Evolutionary conservation across 2,329 filamentous ascomycete species (phyloP).

Genomic region (Fusarium piperis): DNA sequence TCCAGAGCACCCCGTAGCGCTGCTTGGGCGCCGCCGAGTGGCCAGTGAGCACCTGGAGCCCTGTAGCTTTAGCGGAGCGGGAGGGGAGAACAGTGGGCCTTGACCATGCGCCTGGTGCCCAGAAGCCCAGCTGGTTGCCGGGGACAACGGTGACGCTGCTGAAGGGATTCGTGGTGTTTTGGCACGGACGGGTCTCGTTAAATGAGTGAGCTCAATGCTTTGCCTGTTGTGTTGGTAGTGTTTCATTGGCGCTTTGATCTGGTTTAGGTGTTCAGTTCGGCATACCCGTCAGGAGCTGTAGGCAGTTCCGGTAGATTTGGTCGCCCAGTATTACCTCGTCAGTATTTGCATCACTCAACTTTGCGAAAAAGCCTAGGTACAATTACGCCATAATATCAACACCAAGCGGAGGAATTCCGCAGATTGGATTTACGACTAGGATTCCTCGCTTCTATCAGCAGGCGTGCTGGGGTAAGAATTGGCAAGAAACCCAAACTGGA

Average conservation of each 20-base stretch:
- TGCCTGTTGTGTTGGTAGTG: background rate
- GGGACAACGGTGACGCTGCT: constrained; percentile 23
- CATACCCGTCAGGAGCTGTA: background rate
- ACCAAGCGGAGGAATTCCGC: background rate
- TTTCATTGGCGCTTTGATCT: background rate
- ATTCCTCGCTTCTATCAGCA: background rate
- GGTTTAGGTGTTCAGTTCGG: background rate
- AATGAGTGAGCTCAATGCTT: background rate
- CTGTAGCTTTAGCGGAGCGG: constrained; percentile 16
- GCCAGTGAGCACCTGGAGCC: background rate
- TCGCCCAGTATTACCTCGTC: background rate
- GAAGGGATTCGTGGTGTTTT: background rate
- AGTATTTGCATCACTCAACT: background rate
- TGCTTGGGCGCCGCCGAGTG: background rate
- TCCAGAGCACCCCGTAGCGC: constrained; percentile 4
- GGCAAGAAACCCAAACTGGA: background rate
- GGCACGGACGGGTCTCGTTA: background rate
- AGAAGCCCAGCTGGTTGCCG: constrained; percentile 22
- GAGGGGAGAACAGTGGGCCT: constrained; percentile 26
- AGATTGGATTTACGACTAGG: background rate
- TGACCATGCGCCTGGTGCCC: background rate
- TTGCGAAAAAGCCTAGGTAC: background rate
- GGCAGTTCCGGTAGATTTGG: background rate
- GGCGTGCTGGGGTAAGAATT: background rate
- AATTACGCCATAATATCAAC: background rate